Conservation (phyloP, 495 filamentous ascomycete genomes). For the Aspergillus ellipticus region DNA sequence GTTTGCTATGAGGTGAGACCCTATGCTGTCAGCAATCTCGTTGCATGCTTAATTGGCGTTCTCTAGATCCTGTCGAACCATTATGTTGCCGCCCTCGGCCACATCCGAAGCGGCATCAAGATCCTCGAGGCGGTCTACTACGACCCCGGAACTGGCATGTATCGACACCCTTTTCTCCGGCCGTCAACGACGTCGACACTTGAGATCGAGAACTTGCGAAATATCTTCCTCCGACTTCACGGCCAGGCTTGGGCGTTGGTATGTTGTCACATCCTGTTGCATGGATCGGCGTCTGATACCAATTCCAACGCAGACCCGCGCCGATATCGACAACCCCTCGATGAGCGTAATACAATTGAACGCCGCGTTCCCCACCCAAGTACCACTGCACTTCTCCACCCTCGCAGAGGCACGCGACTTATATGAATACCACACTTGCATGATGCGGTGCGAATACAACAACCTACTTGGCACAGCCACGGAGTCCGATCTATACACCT, state of each 20-base stretch:
- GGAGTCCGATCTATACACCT: background rate
- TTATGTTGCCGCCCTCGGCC: slow-evolving; percentile 29
- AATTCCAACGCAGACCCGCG: slow-evolving; percentile 1
- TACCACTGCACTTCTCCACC: slow-evolving; percentile 12
- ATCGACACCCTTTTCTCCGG: slow-evolving; percentile 10
- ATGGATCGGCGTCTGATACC: too few relatives aligned
- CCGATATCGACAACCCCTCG: background rate
- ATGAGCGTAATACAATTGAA: background rate
- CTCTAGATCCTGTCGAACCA: slow-evolving; percentile 29
- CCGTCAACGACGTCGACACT: slow-evolving; percentile 8
- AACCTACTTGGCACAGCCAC: background rate
- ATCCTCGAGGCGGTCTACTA: slow-evolving; percentile 23
- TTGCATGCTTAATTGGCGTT: background rate
- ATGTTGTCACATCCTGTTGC: background rate
- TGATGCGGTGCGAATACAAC: background rate
- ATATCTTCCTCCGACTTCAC: slow-evolving; percentile 17
- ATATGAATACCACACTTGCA: slow-evolving; percentile 13
- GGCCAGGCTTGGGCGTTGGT: slow-evolving; percentile 14
- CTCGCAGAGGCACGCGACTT: slow-evolving; percentile 21
- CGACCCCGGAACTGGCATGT: slow-evolving; percentile 7
- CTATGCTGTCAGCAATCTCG: background rate
- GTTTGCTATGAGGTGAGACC: slow-evolving; percentile 23
- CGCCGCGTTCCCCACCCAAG: background rate
- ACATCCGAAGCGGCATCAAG: slow-evolving; percentile 29
- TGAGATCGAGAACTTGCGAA: slow-evolving; percentile 12